phyloP scores from a whole-genome alignment of 306 rosid species.

The Dalbergia cochinchinensis region DNA sequence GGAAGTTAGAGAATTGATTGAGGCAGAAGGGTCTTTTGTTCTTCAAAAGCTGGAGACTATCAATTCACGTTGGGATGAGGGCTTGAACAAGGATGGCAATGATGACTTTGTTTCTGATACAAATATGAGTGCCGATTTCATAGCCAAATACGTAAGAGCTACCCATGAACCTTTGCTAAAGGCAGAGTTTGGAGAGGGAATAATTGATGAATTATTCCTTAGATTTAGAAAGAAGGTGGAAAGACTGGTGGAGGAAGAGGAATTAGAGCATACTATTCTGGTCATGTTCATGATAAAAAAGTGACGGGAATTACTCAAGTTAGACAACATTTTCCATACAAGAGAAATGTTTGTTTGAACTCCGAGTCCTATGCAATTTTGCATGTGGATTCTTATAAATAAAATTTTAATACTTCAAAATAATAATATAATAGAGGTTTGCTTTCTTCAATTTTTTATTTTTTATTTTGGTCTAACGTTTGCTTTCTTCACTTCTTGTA shows the following conservation, averaged over 20 bases:
- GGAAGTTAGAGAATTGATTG: constrained; percentile 52
- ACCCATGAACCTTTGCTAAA: constrained; percentile 53
- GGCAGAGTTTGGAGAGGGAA: constrained; percentile 49
- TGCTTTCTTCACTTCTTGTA: too few species aligned
- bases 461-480: too few species aligned
- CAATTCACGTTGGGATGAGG: constrained; percentile 42
- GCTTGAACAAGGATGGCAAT: background rate
- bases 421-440: too few species aligned
- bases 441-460: too few species aligned
- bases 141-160: constrained; percentile 54
- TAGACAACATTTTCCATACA: too few species aligned
- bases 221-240: constrained; percentile 38
- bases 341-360: too few species aligned
- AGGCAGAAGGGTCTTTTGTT: constrained; percentile 55
- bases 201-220: constrained; percentile 50
- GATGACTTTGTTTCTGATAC: background rate
- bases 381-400: too few species aligned
- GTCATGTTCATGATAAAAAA: constrained; percentile 42
- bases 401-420: too few species aligned
- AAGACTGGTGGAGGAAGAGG: background rate
- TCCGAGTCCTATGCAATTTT: too few species aligned
- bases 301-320: background rate
- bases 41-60: constrained; percentile 37
- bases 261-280: constrained; percentile 28
- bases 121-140: constrained; percentile 8